Base-by-base conservation (phyloP, 2,329 filamentous ascomycete species). In the Fusarium fujikuroi region DNA sequence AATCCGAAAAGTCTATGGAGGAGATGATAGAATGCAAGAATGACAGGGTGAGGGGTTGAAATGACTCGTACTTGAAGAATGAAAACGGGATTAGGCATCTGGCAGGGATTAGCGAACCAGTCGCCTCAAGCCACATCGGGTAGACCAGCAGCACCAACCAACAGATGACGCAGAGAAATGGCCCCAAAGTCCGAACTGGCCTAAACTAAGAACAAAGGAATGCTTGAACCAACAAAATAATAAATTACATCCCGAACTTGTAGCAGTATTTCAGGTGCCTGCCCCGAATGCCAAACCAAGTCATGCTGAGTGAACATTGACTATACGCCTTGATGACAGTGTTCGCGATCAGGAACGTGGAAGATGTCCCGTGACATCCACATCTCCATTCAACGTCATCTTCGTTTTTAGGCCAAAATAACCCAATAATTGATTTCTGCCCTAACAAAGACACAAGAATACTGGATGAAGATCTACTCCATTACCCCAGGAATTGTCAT, bases 161-260 rank as follows among this genome's bases (percentile, higher is more conserved):
- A 46, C 12, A 47, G 12, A 21, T 46, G 7, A 14, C 5, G 3
- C 11, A 7, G 23, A 46, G 25, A 28, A 15, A 28, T 4, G 19
- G 16, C 10, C 0, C 43, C 12, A 47, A 4, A 10, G 5, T 30
- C 25, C 19, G 30, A 21, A 11, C 5, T 30, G 44, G 28, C 15
- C 5, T 18, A 4, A 18, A 23, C 5, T 6, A 8, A 1, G 14
- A 32, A 18, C 21, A 32, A 50, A 23, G 3, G 14, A 34, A 50
- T 34, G 11, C 8, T 23, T 3, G 2, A 14, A 10, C 2, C 3
- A 14, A 0, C 3, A 14, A 8, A 18, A 3, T 12, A 3, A 14
- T 7, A 12, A 14, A 49, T 49, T 7, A 30, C 9, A 10, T 7
- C 14, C 9, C 6, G 14, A 10, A 3, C 3, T 43, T n/a, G 14